Base-by-base conservation (phyloP, 1,139 yeast species). In the Sugiyamaella sp. region DNA sequence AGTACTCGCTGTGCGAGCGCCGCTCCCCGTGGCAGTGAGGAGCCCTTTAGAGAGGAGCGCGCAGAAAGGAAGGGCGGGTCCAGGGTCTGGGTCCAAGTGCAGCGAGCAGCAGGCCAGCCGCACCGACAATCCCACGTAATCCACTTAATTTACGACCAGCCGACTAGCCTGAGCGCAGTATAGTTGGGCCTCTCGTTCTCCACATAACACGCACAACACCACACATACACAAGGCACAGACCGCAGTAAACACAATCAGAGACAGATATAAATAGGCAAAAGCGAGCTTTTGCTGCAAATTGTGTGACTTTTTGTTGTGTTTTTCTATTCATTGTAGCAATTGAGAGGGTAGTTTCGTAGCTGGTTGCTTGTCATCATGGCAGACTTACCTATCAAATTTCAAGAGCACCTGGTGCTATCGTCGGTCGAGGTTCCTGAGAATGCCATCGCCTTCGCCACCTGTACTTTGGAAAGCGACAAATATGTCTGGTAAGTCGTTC, bases 401-500 rank as follows among this genome's bases (percentile, higher is more conserved):
- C 91, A 96, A 66, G 98, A 93, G 78, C 85, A 89, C 73, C 82
- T 89, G 66, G 95, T 86, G 78, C 84, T 91, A 73, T 81, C 95
- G 57, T 78, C 85, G 62, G 77, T 89, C 71, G 97, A 97, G 59
- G 81, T 93, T 69, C 86, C 85, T 68, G 90, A 86, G 58, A 79
- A 84, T 64, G 85, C 95, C 55, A 83, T 93, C 66, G 96, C 91
- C 68, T 91, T 93, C 77, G 86, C 89, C 74, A 86, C 97, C 49
- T 89, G 97, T 57, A 93, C 99, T 27, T 80, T 93, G 64, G 97
- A 93, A 73, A 86, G 96, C 56, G 98, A 91, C 74, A 85, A 79
- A 69, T 93, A 86, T 74, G 88, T 93, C 51, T 75, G 78, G 74
- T 71, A 63, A 29, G 74, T 61, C 12, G 12, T 19, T 38, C 16